Evolutionary conservation across 1,284 basidiomycete genomes (phyloP).

Genomic region (Austroboletus novae-zelandiae): DNA sequence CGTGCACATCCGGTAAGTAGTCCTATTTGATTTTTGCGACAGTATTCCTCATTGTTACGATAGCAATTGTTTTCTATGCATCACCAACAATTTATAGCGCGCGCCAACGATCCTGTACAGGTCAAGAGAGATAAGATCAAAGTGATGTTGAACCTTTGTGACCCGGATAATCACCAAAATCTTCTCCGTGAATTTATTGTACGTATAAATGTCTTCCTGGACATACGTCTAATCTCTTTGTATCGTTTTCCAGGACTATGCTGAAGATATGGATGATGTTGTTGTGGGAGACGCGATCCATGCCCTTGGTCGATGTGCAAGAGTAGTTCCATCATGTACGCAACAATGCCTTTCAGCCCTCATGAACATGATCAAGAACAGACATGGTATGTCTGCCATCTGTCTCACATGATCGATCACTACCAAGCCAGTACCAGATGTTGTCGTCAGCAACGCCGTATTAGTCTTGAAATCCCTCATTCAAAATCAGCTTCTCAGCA

Average conservation of each 20-base stretch:
- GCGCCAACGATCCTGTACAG: slow-evolving; percentile 59
- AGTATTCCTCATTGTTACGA: slow-evolving; percentile 1
- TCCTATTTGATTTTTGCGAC: not conserved
- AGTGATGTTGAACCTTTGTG: slow-evolving; percentile 64
- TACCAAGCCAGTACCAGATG: slow-evolving; percentile 15
- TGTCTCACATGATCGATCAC: not conserved
- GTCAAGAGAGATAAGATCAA: slow-evolving; percentile 76
- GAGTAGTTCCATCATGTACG: slow-evolving; percentile 62
- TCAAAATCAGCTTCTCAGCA: slow-evolving; percentile 52
- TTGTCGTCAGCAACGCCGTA: slow-evolving; percentile 74
- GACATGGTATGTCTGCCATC: slow-evolving; percentile 50
- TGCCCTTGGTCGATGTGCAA: slow-evolving; percentile 77
- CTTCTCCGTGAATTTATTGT: slow-evolving; percentile 84
- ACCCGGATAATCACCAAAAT: slow-evolving; percentile 62
- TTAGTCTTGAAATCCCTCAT: slow-evolving; percentile 84
- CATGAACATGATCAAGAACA: slow-evolving; percentile 74
- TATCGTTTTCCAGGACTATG: slow-evolving; percentile 57
- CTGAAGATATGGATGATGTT: slow-evolving; percentile 66
- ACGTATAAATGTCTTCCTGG: slow-evolving; percentile 26
- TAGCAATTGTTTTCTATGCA: slow-evolving; percentile 61
- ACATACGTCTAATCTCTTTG: not conserved
- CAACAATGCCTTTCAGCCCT: slow-evolving; percentile 73
- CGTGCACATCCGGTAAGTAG: slow-evolving; percentile 58
- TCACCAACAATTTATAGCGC: slow-evolving; percentile 67
- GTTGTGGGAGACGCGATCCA: slow-evolving; percentile 72